These are phyloP conservation scores for Purshia tridentata DNA, from an alignment of 306 rosid genomes.

Conservation along the genomic window DNA sequence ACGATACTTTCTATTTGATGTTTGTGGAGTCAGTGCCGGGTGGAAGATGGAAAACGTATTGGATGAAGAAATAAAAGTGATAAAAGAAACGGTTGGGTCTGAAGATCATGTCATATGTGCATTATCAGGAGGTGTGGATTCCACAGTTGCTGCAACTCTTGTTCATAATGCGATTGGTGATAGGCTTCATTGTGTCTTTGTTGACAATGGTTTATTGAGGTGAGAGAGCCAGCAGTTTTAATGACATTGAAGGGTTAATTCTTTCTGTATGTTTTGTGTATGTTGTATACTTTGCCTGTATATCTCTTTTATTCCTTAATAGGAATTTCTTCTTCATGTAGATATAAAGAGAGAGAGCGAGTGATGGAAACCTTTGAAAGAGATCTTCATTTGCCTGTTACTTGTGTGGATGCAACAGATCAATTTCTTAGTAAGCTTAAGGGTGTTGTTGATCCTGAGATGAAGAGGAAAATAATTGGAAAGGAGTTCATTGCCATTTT, in stretches of 20 bases:
- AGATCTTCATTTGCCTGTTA: conserved; percentile 87
- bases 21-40: conserved; percentile 64
- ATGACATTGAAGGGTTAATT: not conserved
- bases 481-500: conserved; percentile 82
- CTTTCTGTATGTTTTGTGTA: not conserved
- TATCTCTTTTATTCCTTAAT: not conserved
- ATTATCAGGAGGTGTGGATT: conserved; percentile 95
- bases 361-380: conserved; percentile 85
- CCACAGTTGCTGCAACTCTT: conserved; percentile 92
- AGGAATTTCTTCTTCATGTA: conserved; percentile 15
- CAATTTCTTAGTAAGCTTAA: conserved; percentile 72
- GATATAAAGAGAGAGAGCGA: conserved; percentile 88
- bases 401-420: conserved; percentile 68
- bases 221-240: conserved; percentile 25
- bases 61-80: conserved; percentile 82
- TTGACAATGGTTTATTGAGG: conserved; percentile 95
- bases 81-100: conserved; percentile 52
- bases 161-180: conserved; percentile 92
- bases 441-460: conserved; percentile 92
- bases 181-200: conserved; percentile 93
- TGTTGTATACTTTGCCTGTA: not conserved
- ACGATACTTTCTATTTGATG: conserved; percentile 62
- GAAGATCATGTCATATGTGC: conserved; percentile 85
- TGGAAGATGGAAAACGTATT: conserved; percentile 89
- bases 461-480: conserved; percentile 88